Base-by-base conservation (phyloP, 345 rosid genomes). In the Adansonia digitata region DNA sequence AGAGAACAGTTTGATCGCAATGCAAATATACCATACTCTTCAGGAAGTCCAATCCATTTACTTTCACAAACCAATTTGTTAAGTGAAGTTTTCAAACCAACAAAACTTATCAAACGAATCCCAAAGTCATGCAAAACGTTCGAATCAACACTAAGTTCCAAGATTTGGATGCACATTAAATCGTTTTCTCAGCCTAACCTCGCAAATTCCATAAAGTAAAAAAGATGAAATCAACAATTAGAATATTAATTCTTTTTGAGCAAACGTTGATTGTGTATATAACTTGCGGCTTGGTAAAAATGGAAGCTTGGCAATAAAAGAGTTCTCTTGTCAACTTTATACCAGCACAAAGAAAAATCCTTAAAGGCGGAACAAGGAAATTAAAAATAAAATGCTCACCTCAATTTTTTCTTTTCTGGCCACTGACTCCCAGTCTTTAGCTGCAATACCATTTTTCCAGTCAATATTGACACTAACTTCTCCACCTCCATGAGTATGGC, bases 341-440 rank as follows among this genome's bases (percentile, higher is more conserved):
- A 37, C 49, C 40, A 13, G 37, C 37, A 22, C 64, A 22, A 13
- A 20, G 6, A 53, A 68, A 56, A 17, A 5, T 31, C n/a, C 8
- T 13, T 5, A 35, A 43, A 53, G n/a, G 1, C n/a, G n/a, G n/a
- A n/a, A 49, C 11, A 13, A 31, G 60, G 73, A 74, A 61, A 31
- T 20, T 20, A 7, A 46, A 55, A 39, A 27, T n/a, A n/a, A 70
- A 56, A 9, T 2, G 34, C 66, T 72, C 11, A 81, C 97, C 93
- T 95, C 96, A 39, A 95, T 89, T 81, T 95, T 93, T 77, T 95
- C 97, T 74, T 91, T 93, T 79, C 74, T 93, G 8, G 97, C 97
- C 64, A 93, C 94, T 40, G 98, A 88, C 29, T 92, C 97, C 98
- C 98, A 94, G 80, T 94, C 98, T 83, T 92, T 94, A 7, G 99